phyloP scores from a whole-genome alignment of 495 filamentous ascomycete genomes.

The Neurospora tetrasperma region DNA sequence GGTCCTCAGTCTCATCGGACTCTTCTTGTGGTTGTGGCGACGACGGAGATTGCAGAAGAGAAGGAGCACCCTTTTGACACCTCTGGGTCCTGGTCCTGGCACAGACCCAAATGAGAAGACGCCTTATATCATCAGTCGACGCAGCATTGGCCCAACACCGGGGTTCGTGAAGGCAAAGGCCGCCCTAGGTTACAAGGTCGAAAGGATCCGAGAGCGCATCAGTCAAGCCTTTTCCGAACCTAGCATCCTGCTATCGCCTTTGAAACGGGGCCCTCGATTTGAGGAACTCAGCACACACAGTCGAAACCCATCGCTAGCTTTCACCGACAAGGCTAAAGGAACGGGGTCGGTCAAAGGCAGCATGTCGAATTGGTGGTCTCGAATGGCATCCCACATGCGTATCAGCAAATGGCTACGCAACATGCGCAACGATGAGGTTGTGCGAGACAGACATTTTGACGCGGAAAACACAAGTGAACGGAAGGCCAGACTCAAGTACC shows the following conservation, averaged over 20 bases:
- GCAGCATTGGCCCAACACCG: constrained; percentile 33
- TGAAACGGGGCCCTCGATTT: constrained; percentile 26
- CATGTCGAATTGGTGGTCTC: constrained; percentile 32
- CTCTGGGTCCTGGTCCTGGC: constrained; percentile 24
- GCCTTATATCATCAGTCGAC: constrained; percentile 30
- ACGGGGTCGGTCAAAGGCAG: constrained; percentile 19
- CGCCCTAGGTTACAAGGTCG: constrained; percentile 26
- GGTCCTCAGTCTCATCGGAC: constrained; percentile 32
- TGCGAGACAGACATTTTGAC: constrained; percentile 8
- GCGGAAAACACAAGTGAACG: constrained; percentile 15
- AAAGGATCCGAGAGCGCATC: constrained; percentile 27
- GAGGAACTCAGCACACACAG: constrained; percentile 30
- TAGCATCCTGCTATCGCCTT: constrained; percentile 30
- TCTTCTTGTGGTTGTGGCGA: constrained; percentile 40
- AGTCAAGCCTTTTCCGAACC: constrained; percentile 33
- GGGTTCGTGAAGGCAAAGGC: constrained; percentile 27
- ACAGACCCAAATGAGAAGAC: constrained; percentile 24
- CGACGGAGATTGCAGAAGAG: constrained; percentile 27
- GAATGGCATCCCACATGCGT: constrained; percentile 27
- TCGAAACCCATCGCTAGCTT: constrained; percentile 24
- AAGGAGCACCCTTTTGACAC: constrained; percentile 36
- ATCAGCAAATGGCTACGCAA: constrained; percentile 26
- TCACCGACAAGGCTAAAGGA: constrained; percentile 4
- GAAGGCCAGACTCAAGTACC: constrained; percentile 14
- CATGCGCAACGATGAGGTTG: constrained; percentile 6